Base-by-base conservation (phyloP, 2,329 filamentous ascomycete genomes). In the Fusarium udum region DNA sequence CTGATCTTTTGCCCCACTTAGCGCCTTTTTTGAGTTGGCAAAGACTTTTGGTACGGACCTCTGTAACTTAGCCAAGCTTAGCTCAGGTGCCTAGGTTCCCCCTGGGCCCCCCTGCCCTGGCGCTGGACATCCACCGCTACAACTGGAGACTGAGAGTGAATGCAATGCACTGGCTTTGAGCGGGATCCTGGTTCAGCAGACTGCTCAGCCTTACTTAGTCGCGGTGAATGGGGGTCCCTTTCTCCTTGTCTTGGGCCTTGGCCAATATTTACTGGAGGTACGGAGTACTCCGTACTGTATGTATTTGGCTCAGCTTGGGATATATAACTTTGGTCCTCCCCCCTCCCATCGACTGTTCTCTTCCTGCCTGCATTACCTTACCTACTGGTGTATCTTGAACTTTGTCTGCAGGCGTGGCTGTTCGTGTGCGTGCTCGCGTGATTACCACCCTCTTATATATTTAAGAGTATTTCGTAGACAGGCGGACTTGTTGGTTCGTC, bases 161-260 rank as follows among this genome's bases (percentile, higher is more conserved):
- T 65, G 65, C 34, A 36, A 46, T 69, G 69, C 37, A 36, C 61
- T 72, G 65, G 51, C 37, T 53, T 52, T 68, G 64, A 59, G 63
- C 67, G 67, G 57, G 36, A 76, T 75, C 75, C 75, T 67, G 57
- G 75, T 53, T 64, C 63, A 70, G 72, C 62, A 75, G 48, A 58
- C 58, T 73, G 71, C 76, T 77, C 76, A 77, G 76, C 76, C 76
- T 77, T 77, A 77, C 74, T 78, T 77, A 74, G 70, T 77, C 67
- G 52, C 52, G 71, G 69, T 75, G 67, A 74, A 72, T 52, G 60
- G 66, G 60, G 66, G 64, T 46, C 63, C 63, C 64, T 37, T 61
- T 72, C 61, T 67, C 72, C 75, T 75, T 75, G 71, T 71, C 68
- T 67, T 72, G 53, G 61, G 64, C 73, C 64, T 56, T 71, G 73